Evolutionary conservation across 1,284 basidiomycete species (phyloP), one percentile per base, ranked within the genome.

Genomic region (Coriolopsis trogii): DNA sequence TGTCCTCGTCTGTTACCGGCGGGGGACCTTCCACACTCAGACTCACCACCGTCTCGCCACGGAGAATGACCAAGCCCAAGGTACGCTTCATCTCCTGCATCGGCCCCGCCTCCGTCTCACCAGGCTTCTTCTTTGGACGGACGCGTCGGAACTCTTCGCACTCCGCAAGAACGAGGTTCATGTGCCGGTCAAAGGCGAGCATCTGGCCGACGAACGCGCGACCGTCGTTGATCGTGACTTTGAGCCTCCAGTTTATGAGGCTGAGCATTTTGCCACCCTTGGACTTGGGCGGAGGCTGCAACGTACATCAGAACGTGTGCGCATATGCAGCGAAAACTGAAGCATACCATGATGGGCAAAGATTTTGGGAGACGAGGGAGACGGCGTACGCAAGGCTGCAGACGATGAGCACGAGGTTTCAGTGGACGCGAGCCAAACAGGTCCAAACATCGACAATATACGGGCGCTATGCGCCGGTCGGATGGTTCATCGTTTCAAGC

Each of bases 121-220:
- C 89, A 12, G 81, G 68, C 73, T 92, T 91, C 77, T 90, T 91
- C 76, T 93, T 93, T 40, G 89, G 88, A 60, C 89, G 85, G 40
- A 97, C 85, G 58, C 90, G 86, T 65, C 95, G 77, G 69, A 97
- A 97, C 72, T 97, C 96, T 74, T 97, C 95, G 69, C 95, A 97
- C 63, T 99, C 96, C 12, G 95, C 94, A 49, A 99, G 78, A 44
- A 99, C 97, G 63, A 99, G 82, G 76, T 99, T 99, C 96, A 99
- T 99, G 76, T 99, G 97, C 67, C 92, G 89, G 79, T 99, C 97
- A 70, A 98, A 99, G 44, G 97, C 97, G 67, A 99, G 89, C 90
- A 99, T 96, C 75, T 98, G 97, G 41, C 97, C 97, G 38, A 93
- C 93, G 63, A 99, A 80, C 52, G 92, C 85, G 68, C 97, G 91